Evolutionary conservation across 768 basidiomycete species (phyloP).

Genomic region (Mycena floridula): DNA sequence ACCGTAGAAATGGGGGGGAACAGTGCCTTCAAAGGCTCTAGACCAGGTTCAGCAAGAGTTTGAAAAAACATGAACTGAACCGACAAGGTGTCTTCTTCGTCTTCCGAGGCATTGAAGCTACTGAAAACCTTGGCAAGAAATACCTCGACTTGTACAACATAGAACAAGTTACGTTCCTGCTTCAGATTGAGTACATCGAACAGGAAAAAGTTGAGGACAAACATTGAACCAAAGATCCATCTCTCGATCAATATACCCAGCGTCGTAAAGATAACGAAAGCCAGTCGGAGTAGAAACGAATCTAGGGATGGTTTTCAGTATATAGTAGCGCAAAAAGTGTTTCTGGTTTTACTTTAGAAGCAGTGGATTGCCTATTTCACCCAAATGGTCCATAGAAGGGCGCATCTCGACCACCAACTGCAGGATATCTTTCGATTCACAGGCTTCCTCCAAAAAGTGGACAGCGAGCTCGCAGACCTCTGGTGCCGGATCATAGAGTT

Average conservation of each 20-base stretch:
- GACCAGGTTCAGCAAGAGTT: not conserved
- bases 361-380: slow-evolving; percentile 84
- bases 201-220: slow-evolving; percentile 17
- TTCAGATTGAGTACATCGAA: slow-evolving; percentile 6
- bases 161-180: slow-evolving; percentile 89
- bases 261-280: slow-evolving; percentile 86
- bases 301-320: too few species aligned
- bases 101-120: slow-evolving; percentile 39
- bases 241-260: slow-evolving; percentile 89
- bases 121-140: slow-evolving; percentile 80
- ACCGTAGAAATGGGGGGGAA: slow-evolving; percentile 95
- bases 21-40: slow-evolving; percentile 79
- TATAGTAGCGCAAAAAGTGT: not conserved
- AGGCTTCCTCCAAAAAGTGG: slow-evolving; percentile 83
- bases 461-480: slow-evolving; percentile 92
- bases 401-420: slow-evolving; percentile 92
- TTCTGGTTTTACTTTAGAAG: slow-evolving; percentile 64
- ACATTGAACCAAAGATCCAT: slow-evolving; percentile 97
- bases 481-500: slow-evolving; percentile 87
- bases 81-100: slow-evolving; percentile 65
- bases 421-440: slow-evolving; percentile 76
- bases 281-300: slow-evolving; percentile 94
- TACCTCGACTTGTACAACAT: slow-evolving; percentile 91
- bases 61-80: slow-evolving; percentile 11
- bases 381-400: slow-evolving; percentile 92